phyloP scores from a whole-genome alignment of 768 basidiomycete genomes.

The Cubamyces sp. region DNA sequence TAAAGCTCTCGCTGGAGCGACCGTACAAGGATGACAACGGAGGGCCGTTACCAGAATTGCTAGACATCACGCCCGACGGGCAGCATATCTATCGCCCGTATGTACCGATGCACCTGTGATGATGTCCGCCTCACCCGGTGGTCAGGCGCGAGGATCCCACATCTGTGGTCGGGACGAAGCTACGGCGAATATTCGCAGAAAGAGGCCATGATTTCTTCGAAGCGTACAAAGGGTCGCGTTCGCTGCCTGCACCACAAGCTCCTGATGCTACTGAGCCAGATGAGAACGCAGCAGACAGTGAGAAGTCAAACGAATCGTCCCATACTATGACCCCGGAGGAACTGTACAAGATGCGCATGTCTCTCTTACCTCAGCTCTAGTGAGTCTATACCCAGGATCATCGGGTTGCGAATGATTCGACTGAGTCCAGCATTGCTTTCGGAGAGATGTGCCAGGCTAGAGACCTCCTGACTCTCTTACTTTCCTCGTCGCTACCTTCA shows the following conservation, averaged over 20 bases:
- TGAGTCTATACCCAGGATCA: slow-evolving; percentile 43
- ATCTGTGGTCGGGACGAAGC: slow-evolving; percentile 62
- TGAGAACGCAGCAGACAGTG: slow-evolving; percentile 36
- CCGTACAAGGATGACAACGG: slow-evolving; percentile 84
- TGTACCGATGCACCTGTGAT: slow-evolving; percentile 30
- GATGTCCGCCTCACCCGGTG: slow-evolving; percentile 18
- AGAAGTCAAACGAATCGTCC: slow-evolving; percentile 38
- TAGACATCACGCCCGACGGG: slow-evolving; percentile 74
- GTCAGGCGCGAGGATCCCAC: slow-evolving; percentile 52
- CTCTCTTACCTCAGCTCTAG: slow-evolving; percentile 74
- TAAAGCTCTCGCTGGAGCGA: slow-evolving; percentile 72
- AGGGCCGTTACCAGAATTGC: slow-evolving; percentile 58
- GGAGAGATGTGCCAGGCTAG: slow-evolving; percentile 82
- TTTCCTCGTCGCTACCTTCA: slow-evolving; percentile 47
- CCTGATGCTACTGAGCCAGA: slow-evolving; percentile 32
- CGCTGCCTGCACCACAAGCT: slow-evolving; percentile 22
- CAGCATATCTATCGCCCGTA: slow-evolving; percentile 75
- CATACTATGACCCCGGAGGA: slow-evolving; percentile 74
- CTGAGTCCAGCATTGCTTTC: slow-evolving; percentile 58
- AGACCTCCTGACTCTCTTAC: slow-evolving; percentile 65
- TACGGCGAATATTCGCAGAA: slow-evolving; percentile 72
- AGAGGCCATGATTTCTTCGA: slow-evolving; percentile 81
- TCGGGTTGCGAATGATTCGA: slow-evolving; percentile 11
- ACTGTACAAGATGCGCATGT: slow-evolving; percentile 70
- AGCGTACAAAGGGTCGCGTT: slow-evolving; percentile 37